A percentile compares a stretch with the other conserved stretches of the same genome.
Evolutionary conservation across 306 rosid genomes (phyloP).

Genomic region (Prunus dulcis): DNA sequence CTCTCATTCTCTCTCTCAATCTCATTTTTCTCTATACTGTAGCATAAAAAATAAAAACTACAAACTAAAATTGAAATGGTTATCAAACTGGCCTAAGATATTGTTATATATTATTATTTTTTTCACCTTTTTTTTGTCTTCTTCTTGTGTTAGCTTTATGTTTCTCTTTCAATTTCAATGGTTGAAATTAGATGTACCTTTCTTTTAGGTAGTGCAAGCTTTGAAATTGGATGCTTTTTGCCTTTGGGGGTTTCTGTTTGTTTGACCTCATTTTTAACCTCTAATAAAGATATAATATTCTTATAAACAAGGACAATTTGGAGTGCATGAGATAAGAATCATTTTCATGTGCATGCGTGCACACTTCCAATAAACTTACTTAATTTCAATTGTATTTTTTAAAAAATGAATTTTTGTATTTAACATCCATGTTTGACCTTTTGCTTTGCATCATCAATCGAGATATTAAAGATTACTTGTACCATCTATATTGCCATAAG

Average conservation of each 20-base stretch:
- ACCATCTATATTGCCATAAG: not conserved
- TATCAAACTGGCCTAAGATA: not conserved
- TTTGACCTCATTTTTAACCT: slow-evolving; percentile 3
- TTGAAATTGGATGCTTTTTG: slow-evolving; percentile 6
- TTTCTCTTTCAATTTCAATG: not conserved
- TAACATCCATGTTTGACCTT: slow-evolving; percentile 8
- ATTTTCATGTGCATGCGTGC: not conserved
- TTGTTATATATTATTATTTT: not conserved
- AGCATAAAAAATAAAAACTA: too few relatives aligned
- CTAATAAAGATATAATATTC: not conserved
- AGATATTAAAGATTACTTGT: not conserved
- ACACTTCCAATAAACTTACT: not conserved
- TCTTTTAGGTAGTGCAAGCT: slow-evolving; percentile 6
- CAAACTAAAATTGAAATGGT: too few relatives aligned
- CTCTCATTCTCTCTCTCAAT: too few relatives aligned
- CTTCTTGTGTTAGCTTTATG: not conserved
- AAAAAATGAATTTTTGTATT: not conserved
- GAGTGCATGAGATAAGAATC: not conserved
- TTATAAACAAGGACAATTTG: not conserved
- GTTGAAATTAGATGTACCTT: not conserved
- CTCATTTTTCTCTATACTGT: too few relatives aligned
- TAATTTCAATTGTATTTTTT: not conserved
- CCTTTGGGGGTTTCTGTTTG: not conserved
- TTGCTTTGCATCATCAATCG: not conserved
- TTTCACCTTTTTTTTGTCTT: not conserved